Base-by-base conservation (phyloP, 495 filamentous ascomycete species). In the Aspergillus haitiensis region DNA sequence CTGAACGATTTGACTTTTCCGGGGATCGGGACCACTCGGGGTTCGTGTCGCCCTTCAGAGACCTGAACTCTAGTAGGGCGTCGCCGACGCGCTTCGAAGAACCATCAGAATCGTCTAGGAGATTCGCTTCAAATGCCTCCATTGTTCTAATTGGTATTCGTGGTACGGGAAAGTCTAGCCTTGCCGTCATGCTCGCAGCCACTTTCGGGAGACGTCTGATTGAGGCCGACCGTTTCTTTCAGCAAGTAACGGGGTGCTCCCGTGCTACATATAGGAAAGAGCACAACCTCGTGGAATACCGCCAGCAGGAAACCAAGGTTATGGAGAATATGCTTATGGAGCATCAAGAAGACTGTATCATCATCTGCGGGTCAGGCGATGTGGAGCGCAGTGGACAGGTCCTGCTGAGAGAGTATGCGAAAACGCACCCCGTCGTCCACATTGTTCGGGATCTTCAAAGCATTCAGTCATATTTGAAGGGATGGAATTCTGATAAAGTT, bases 111-210 rank as follows among this genome's bases (percentile, higher is more conserved):
- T 63, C 68, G 0, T 64, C 63, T 7, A 69, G 74, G 21, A 67
- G 64, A 8, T 91, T 91, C 66, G 74, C 81, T 33, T 69, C 77
- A 0, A 78, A 86, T 62, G 84, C 87, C 3, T 90, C 89, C 2
- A 83, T 93, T 52, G 87, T 91, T 1, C 77, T 93, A 16, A 82
- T 92, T 27, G 90, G 90, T 18, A 84, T 88, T 55, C 86, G 87
- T 15, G 88, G 90, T 4, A 86, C 87, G 6, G 89, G 89, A 12
- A 92, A 92, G 68, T 85, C 88, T 6, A 90, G 86, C 15, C 77
- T 93, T 10, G 89, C 86, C 2, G 85, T 92, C 62, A 89, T 93
- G 48, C 84, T 87, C n/a, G 87, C 88, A 4, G 86, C 87, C 18
- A 81, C 86, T 60, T 86, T 88, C 13, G 83, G 84, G 12, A 81